Conservation (phyloP, 2,329 filamentous ascomycete genomes). For the Ophiostoma pallidulum region DNA sequence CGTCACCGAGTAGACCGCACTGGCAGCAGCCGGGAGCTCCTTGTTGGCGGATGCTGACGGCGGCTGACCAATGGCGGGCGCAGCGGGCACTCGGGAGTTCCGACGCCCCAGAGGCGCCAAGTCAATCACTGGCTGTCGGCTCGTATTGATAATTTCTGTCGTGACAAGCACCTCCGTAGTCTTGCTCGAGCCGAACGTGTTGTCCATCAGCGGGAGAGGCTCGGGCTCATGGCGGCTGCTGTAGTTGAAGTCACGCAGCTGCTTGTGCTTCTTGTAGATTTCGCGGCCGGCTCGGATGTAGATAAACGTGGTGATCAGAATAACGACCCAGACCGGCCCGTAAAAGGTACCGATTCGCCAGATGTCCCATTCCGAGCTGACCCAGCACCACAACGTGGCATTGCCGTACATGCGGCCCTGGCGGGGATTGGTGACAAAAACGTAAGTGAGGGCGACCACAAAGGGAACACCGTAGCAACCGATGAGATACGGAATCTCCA, state of each 20-base stretch:
- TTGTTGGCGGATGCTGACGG: neutral
- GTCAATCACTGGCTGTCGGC: slow-evolving; percentile 22
- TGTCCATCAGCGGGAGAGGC: slow-evolving; percentile 29
- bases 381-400: slow-evolving; percentile 76
- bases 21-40: slow-evolving; percentile 13
- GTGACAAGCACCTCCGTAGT: slow-evolving; percentile 58
- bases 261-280: slow-evolving; percentile 57
- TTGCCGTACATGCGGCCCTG: slow-evolving; percentile 57
- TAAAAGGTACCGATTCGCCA: slow-evolving; percentile 70
- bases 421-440: slow-evolving; percentile 49
- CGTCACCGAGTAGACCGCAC: slow-evolving; percentile 38
- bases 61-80: neutral
- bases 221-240: slow-evolving; percentile 37
- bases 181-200: slow-evolving; percentile 40
- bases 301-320: slow-evolving; percentile 52
- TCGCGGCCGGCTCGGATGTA: slow-evolving; percentile 57
- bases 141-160: slow-evolving; percentile 32
- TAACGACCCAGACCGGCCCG: slow-evolving; percentile 57
- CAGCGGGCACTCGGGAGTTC: slow-evolving; percentile 10
- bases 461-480: slow-evolving; percentile 66
- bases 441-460: slow-evolving; percentile 55
- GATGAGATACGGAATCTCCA: slow-evolving; percentile 63
- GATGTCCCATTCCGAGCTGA: slow-evolving; percentile 55
- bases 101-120: slow-evolving; percentile 25
- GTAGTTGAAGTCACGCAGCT: slow-evolving; percentile 50